Base-by-base conservation (phyloP, 345 rosid genomes). In the Moringa oleifera region DNA sequence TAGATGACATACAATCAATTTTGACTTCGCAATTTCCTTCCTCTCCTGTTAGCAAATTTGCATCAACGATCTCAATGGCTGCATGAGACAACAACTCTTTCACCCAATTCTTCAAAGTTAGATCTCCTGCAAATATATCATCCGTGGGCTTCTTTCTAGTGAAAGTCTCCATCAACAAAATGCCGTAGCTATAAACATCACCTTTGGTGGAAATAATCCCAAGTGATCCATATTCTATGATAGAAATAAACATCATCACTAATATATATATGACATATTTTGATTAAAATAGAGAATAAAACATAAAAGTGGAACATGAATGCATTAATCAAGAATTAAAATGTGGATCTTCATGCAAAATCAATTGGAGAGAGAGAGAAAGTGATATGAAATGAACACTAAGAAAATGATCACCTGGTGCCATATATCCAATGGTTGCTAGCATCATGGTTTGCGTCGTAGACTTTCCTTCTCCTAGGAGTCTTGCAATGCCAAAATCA, bases 401-500 rank as follows among this genome's bases (percentile, higher is more conserved):
- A n/a, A n/a, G n/a, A n/a, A n/a, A n/a, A 33, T 33, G 6, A 33
- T 33, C 3, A 62, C 68, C 68, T 69, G 63, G 68, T 31, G 68
- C 58, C 63, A 62, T 69, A 5, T 69, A 62, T 18, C 68, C 67
- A 22, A 69, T 33, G 5, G 67, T 69, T 22, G 66, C 66, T 6
- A 54, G 51, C 10, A 45, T 61, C 31, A 24, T 46, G 1, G 71
- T 68, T 7, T 57, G 62, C 3, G 54, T 57, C 4, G 51, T 15
- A 17, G 49, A 56, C 1, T 23, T 20, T 20, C 19, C 51, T 20
- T 47, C 46, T 2, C 62, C 62, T 0, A 68, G 7, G 8, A 68
- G 56, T 55, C 61, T 61, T 41, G 72, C 25, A 21, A 68, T 21
- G 21, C 87, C 84, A 16, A 82, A 82, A 57, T 85, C 90, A 4